A percentile compares a stretch with the other conserved stretches of the same genome.
Conservation (phyloP, 176 grass and related monocot genomes). For the Aegilops tauschii region DNA sequence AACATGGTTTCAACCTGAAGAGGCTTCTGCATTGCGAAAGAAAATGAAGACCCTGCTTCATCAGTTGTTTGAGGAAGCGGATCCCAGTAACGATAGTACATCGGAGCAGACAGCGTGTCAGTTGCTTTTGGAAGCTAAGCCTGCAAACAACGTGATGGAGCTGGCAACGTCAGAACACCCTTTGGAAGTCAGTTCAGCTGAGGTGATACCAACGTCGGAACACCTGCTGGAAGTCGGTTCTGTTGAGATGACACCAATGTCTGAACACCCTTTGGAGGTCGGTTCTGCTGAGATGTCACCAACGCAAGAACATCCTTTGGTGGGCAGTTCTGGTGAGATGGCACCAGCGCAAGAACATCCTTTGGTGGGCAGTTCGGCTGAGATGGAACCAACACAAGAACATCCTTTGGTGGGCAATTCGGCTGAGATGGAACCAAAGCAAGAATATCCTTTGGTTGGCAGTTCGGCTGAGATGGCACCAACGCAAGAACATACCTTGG, state of each 20-base stretch:
- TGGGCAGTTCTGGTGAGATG: background rate
- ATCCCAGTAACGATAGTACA: slow-evolving; percentile 17
- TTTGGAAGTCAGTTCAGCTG: background rate
- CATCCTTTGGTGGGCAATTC: background rate
- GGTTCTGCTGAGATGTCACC: background rate
- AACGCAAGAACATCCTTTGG: background rate
- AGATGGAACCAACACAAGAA: background rate
- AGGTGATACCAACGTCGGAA: background rate
- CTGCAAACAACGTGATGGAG: slow-evolving; percentile 16
- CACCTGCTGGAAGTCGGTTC: too few species aligned
- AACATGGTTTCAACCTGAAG: slow-evolving; percentile 70
- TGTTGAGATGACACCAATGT: background rate
- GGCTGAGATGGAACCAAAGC: background rate
- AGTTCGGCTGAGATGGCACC: too few species aligned
- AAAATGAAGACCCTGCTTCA: slow-evolving; percentile 43
- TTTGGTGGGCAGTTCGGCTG: too few species aligned
- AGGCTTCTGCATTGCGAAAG: slow-evolving; percentile 62
- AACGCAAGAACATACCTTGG: too few species aligned
- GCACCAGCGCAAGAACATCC: background rate
- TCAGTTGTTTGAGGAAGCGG: slow-evolving; percentile 43
- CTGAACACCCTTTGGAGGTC: background rate
- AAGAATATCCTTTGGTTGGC: too few species aligned
- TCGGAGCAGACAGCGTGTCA: background rate
- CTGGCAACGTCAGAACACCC: background rate
- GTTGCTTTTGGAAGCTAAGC: slow-evolving; percentile 36